Base-by-base conservation (phyloP, 148 eudicot genomes). In the Simmondsia chinensis region DNA sequence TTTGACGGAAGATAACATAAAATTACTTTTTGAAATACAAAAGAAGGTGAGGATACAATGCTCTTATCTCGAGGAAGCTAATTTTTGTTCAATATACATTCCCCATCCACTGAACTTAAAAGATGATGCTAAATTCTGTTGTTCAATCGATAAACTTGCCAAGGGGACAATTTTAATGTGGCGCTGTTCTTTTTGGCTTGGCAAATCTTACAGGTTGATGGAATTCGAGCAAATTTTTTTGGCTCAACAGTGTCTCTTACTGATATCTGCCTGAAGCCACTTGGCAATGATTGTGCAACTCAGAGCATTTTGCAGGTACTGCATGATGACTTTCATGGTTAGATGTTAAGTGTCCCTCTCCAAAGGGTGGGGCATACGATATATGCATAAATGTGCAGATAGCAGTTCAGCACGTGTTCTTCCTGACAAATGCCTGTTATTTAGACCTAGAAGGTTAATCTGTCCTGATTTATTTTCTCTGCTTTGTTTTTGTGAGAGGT, bases 191-290 rank as follows among this genome's bases (percentile, higher is more conserved):
- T 18, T 24, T 27, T 34, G 12, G 33, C 8, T 45, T 20, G 42
- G 55, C 17, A 3, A 18, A 57, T 23, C 17, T 55, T 56, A 48
- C 63, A 93, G 99, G 94, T 93, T 57, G 96, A 93, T 69, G 94
- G 80, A 43, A 70, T 93, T 52, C 65, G 59, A 53, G 94, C 96
- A 33, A 82, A 77, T 62, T 70, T 52, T 77, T 75, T 84, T 41
- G 99, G 91, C 39, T 65, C 87, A 52, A 31, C 59, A 55, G 69
- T 86, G 44, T 68, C 91, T 42, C 63, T 93, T 40, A 67, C 68
- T 19, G 99, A 93, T 65, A 93, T 93, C 59, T 93, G 99, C 68
- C 40, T 74, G 74, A 93, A 86, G 86, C 99, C 99, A 43, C 89
- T 93, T 40, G 99, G 96, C 36, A 70, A 71, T 56, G 99, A 80